These are phyloP conservation scores for Phlyctochytrium arcticum DNA, from an alignment of 192 early-diverging fungal genomes.

Conservation along the genomic window DNA sequence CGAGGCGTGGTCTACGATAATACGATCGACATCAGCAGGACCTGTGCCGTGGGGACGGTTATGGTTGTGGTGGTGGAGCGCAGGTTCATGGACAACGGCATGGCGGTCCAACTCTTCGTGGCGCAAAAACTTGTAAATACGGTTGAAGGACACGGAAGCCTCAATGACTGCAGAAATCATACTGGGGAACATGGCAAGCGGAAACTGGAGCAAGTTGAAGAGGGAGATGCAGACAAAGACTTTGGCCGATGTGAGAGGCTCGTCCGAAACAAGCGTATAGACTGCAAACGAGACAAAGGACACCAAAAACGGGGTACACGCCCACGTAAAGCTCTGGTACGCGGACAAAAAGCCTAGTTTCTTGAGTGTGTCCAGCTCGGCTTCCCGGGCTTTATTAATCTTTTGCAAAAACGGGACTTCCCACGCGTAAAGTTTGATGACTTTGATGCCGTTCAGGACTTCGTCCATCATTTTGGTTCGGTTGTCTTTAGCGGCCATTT, in stretches of 20 bases:
- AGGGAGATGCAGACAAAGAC: conserved; percentile 85
- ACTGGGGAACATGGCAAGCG: conserved; percentile 77
- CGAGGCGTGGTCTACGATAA: conserved; percentile 35
- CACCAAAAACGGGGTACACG: conserved; percentile 84
- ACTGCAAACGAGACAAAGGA: conserved; percentile 77
- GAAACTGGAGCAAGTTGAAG: conserved; percentile 90
- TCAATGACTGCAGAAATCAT: conserved; percentile 75
- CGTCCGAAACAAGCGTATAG: conserved; percentile 61
- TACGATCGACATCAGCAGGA: too few species aligned
- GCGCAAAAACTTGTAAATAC: conserved; percentile 74
- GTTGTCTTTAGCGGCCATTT: conserved; percentile 83
- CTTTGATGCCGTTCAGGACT: conserved; percentile 82
- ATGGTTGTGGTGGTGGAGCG: conserved; percentile 7
- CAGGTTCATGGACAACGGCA: conserved; percentile 51
- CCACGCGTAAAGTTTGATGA: conserved; percentile 97
- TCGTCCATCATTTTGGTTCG: conserved; percentile 78
- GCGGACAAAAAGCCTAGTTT: conserved; percentile 70
- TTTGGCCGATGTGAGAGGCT: conserved; percentile 57
- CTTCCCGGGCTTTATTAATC: conserved; percentile 62
- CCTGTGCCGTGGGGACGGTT: conserved; percentile 10
- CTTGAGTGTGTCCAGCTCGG: conserved; percentile 72
- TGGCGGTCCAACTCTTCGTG: conserved; percentile 75
- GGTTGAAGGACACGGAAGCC: conserved; percentile 76
- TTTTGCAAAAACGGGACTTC: conserved; percentile 74
- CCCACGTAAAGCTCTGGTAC: conserved; percentile 70